Evolutionary conservation across 352 stramenopile species (phyloP).

Genomic region (Plasmopara halstedii): DNA sequence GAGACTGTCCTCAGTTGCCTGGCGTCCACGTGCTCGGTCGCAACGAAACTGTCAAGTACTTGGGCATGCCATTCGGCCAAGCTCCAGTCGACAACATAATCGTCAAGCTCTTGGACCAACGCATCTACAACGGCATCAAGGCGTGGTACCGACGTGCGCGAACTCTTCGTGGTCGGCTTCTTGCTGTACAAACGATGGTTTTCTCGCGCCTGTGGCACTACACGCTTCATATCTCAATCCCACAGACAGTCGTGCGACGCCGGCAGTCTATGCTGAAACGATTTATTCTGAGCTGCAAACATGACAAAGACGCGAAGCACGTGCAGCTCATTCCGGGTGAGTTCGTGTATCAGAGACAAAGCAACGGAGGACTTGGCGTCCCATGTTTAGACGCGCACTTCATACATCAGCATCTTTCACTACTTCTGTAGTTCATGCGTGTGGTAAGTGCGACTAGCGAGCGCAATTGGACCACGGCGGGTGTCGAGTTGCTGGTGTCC

Average conservation of each 20-base stretch:
- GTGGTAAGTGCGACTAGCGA: no score
- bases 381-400: no score
- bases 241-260: background rate
- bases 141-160: no score
- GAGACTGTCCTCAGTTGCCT: background rate
- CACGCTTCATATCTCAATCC: background rate
- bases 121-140: background rate
- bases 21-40: no score
- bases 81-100: background rate
- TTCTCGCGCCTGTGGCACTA: slow-evolving; percentile 1
- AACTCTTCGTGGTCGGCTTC: background rate
- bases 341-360: background rate
- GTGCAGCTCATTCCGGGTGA: background rate
- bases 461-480: background rate
- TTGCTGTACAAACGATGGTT: slow-evolving; percentile 1
- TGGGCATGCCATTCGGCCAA: background rate
- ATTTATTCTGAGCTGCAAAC: background rate
- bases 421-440: no score
- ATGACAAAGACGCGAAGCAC: background rate
- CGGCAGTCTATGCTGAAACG: background rate
- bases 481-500: background rate
- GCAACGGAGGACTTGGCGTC: no score
- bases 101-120: background rate
- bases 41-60: no score
- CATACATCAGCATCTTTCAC: no score